Percentiles rank a stretch among this genome's conserved stretches.
Evolutionary conservation across 257 asterid species (phyloP).

Genomic region (Nicotiana attenuata): DNA sequence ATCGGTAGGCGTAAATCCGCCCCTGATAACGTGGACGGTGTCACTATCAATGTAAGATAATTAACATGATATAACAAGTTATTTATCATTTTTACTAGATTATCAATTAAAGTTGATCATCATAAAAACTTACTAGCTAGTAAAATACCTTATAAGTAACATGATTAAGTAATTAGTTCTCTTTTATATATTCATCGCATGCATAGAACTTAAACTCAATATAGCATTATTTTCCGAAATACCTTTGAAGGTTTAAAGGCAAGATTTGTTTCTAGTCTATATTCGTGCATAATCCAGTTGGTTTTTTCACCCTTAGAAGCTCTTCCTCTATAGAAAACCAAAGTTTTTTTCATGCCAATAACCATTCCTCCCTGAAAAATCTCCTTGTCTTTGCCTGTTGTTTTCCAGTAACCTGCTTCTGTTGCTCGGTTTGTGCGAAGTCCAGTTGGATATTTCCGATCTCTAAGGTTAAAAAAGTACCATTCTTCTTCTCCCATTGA

Average conservation of each 20-base stretch:
- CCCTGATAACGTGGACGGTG: no score
- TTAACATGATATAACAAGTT: no score
- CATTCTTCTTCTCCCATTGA: conserved; percentile 62
- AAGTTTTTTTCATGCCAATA: conserved; percentile 57
- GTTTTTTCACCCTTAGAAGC: conserved; percentile 67
- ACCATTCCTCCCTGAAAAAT: conserved; percentile 31
- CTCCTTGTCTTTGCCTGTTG: conserved; percentile 60
- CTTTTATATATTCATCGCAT: no score
- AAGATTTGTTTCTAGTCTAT: conserved; percentile 34
- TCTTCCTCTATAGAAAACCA: conserved; percentile 52
- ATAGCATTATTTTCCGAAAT: background rate
- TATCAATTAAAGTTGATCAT: no score
- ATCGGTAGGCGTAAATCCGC: no score
- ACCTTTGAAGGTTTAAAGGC: conserved; percentile 41
- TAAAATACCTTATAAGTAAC: no score
- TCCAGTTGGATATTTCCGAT: conserved; percentile 55
- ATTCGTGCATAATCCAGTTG: conserved; percentile 64
- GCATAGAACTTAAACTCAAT: no score
- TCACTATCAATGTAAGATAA: no score
- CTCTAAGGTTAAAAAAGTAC: conserved; percentile 54
- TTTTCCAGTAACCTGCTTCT: conserved; percentile 57
- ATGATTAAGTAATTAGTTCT: no score
- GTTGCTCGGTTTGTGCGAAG: conserved; percentile 54
- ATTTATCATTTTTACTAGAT: no score
- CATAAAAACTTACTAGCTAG: no score